These are phyloP conservation scores for Fusarium compactum DNA, from an alignment of 2,329 filamentous ascomycete species.

Conservation along the genomic window DNA sequence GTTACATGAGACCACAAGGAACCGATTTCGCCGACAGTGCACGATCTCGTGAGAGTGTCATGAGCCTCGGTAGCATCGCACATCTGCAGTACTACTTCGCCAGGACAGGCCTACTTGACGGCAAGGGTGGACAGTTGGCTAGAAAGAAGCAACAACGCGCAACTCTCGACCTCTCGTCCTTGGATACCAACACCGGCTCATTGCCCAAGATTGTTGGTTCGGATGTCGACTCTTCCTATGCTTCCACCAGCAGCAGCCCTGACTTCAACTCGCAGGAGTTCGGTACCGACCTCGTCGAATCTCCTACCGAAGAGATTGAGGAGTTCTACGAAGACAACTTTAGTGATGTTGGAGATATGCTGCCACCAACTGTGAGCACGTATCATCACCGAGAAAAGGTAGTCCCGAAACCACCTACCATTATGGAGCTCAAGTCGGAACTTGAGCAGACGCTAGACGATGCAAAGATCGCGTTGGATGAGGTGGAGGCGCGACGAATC, in stretches of 20 bases:
- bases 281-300: constrained; percentile 59
- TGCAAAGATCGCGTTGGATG: constrained; percentile 74
- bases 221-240: constrained; percentile 70
- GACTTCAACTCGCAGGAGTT: constrained; percentile 60
- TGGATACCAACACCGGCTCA: constrained; percentile 54
- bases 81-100: constrained; percentile 99
- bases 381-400: constrained; percentile 88
- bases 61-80: constrained; percentile 95
- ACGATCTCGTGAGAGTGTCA: constrained; percentile 89
- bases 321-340: constrained; percentile 69
- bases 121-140: constrained; percentile 88
- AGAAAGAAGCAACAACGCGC: constrained; percentile 74
- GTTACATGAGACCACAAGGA: constrained; percentile 88
- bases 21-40: constrained; percentile 93
- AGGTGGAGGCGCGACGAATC: constrained; percentile 60
- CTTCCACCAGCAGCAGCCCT: constrained; percentile 70
- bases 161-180: constrained; percentile 68
- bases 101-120: constrained; percentile 90
- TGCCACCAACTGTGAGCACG: constrained; percentile 97
- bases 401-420: constrained; percentile 85
- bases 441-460: constrained; percentile 77
- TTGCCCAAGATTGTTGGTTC: constrained; percentile 57
- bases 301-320: constrained; percentile 59
- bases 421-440: constrained; percentile 77
- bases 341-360: constrained; percentile 79